These are phyloP conservation scores for Saccharomycopsis vini DNA, from an alignment of 805 yeast species.

Conservation along the genomic window DNA sequence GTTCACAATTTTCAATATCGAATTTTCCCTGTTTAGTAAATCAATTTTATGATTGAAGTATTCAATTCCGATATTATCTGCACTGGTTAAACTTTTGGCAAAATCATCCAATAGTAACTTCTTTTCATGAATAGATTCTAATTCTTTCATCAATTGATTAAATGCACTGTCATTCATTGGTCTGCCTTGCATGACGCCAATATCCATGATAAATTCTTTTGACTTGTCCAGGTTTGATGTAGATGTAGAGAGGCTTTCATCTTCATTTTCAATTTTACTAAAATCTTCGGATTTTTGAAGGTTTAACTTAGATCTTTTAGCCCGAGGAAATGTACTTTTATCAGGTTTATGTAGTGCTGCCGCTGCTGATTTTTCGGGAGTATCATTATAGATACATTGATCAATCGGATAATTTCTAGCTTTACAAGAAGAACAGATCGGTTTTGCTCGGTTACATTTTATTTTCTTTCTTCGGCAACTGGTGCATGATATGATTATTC, in stretches of 20 bases:
- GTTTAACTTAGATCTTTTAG: neutral
- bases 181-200: no score
- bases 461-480: slow-evolving; percentile 19
- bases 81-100: neutral
- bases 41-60: slow-evolving; percentile 9
- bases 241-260: no score
- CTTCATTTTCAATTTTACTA: no score
- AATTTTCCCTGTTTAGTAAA: slow-evolving; percentile 9
- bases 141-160: slow-evolving; percentile 1
- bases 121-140: slow-evolving; percentile 6
- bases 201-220: no score
- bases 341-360: neutral
- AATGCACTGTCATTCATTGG: no score
- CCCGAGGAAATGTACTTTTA: neutral
- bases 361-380: slow-evolving; percentile 1
- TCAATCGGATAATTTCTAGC: slow-evolving; percentile 11
- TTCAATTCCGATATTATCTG: slow-evolving; percentile 2
- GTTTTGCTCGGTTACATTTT: slow-evolving; percentile 17
- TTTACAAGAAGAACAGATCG: slow-evolving; percentile 16
- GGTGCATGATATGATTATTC: slow-evolving; percentile 16
- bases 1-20: slow-evolving; percentile 3
- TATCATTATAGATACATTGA: slow-evolving; percentile 17
- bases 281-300: no score
- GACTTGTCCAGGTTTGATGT: no score
- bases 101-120: slow-evolving; percentile 7